Conservation (phyloP, 495 filamentous ascomycete species). For the Trichoderma erinaceum region DNA sequence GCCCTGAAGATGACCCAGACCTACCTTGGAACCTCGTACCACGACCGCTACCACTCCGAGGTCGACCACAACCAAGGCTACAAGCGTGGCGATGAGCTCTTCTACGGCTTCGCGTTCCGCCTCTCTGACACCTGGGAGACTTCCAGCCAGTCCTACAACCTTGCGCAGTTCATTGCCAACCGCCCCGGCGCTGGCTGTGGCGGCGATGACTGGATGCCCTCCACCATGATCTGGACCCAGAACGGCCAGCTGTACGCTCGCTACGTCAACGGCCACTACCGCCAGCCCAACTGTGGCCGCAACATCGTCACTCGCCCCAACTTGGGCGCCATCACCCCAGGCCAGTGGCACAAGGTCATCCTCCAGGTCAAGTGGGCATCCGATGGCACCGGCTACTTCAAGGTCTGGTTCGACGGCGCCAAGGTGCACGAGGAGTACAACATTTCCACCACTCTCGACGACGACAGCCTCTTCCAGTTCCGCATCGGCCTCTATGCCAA, state of each 20-base stretch:
- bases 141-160: slow-evolving; percentile 45
- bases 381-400: slow-evolving; percentile 42
- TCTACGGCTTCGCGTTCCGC: slow-evolving; percentile 53
- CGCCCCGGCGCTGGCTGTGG: slow-evolving; percentile 40
- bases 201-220: slow-evolving; percentile 46
- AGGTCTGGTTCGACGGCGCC: slow-evolving; percentile 46
- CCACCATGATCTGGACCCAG: slow-evolving; percentile 47
- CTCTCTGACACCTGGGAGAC: slow-evolving; percentile 44
- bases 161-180: slow-evolving; percentile 53
- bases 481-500: slow-evolving; percentile 52
- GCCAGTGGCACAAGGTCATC: slow-evolving; percentile 45
- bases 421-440: slow-evolving; percentile 41
- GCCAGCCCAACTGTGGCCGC: slow-evolving; percentile 22
- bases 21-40: slow-evolving; percentile 38
- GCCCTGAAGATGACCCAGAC: slow-evolving; percentile 50
- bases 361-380: slow-evolving; percentile 46
- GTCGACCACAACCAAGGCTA: slow-evolving; percentile 42
- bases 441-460: slow-evolving; percentile 42
- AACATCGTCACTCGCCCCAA: slow-evolving; percentile 32
- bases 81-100: slow-evolving; percentile 42
- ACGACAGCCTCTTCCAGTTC: slow-evolving; percentile 45
- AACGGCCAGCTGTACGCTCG: slow-evolving; percentile 43
- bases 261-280: slow-evolving; percentile 39
- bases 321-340: slow-evolving; percentile 37
- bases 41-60: slow-evolving; percentile 53